These are phyloP conservation scores for Proliferodiscus dingleyae DNA, from an alignment of 2,329 filamentous ascomycete species.

Conservation along the genomic window DNA sequence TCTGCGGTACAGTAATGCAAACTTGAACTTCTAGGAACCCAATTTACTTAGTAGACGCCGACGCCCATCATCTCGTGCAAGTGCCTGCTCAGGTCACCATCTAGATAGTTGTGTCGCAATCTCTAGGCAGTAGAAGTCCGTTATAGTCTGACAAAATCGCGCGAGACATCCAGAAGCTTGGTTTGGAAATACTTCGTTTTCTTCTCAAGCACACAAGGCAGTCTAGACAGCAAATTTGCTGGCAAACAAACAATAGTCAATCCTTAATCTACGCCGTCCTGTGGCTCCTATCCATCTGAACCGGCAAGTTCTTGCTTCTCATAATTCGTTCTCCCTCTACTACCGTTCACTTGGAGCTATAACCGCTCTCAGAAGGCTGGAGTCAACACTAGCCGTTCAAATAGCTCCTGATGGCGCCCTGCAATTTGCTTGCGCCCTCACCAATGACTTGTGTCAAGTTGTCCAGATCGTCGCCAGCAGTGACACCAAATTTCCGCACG, in stretches of 20 bases:
- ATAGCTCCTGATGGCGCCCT: slow-evolving; percentile 67
- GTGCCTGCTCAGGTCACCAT: no score
- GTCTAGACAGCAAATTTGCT: slow-evolving; percentile 19
- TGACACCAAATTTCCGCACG: slow-evolving; percentile 90
- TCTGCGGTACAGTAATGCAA: no score
- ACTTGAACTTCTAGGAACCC: no score
- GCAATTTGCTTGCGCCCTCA: slow-evolving; percentile 77
- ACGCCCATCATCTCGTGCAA: no score
- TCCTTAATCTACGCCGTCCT: not conserved
- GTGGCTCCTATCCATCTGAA: not conserved
- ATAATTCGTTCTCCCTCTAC: slow-evolving; percentile 12
- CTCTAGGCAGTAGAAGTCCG: no score
- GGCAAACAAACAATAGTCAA: not conserved
- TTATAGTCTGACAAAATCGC: no score
- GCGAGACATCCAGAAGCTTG: not conserved
- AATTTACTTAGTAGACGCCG: no score
- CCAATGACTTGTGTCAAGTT: slow-evolving; percentile 79
- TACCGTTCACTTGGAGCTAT: not conserved
- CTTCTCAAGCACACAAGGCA: slow-evolving; percentile 7
- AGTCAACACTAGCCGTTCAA: slow-evolving; percentile 48
- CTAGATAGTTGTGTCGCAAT: no score
- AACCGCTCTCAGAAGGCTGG: not conserved
- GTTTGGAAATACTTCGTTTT: not conserved
- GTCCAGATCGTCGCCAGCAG: slow-evolving; percentile 91
- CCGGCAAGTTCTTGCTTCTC: slow-evolving; percentile 2